These are phyloP conservation scores for Iris macrosiphon DNA, from an alignment of 106 monocot genomes.

Conservation along the genomic window DNA sequence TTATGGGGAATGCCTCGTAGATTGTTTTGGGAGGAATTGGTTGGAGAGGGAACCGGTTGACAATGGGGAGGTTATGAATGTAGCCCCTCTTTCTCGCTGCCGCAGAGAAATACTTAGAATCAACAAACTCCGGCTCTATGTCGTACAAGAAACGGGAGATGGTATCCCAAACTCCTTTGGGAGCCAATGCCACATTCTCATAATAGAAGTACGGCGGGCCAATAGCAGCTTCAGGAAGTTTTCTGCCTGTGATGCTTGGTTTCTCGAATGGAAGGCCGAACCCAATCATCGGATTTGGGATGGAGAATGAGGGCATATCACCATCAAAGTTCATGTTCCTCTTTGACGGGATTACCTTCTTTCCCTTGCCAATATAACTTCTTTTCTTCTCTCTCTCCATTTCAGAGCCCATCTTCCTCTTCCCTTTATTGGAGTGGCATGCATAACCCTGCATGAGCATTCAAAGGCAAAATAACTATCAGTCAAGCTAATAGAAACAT, in stretches of 20 bases:
- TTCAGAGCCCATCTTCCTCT: not conserved
- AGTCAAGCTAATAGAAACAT: not conserved
- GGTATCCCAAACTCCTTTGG: slow-evolving; percentile 72
- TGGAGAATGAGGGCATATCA: not conserved
- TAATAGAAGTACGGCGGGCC: slow-evolving; percentile 92
- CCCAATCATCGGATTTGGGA: slow-evolving; percentile 82
- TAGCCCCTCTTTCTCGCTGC: slow-evolving; percentile 62
- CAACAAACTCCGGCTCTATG: slow-evolving; percentile 83
- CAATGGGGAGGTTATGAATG: slow-evolving; percentile 69
- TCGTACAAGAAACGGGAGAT: slow-evolving; percentile 61
- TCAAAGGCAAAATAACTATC: not conserved
- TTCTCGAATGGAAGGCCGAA: slow-evolving; percentile 54
- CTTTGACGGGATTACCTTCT: slow-evolving; percentile 1
- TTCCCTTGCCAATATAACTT: not conserved
- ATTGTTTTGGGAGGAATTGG: slow-evolving; percentile 49
- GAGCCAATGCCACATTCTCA: slow-evolving; percentile 84
- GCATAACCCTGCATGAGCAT: not conserved
- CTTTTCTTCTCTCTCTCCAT: slow-evolving; percentile 8
- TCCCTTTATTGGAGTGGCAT: not conserved
- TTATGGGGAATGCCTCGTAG: slow-evolving; percentile 37
- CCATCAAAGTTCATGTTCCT: not conserved
- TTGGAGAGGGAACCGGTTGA: slow-evolving; percentile 32
- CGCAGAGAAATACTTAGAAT: slow-evolving; percentile 68
- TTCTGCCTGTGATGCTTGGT: slow-evolving; percentile 15
- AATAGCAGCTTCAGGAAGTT: slow-evolving; percentile 44